Percentiles rank a stretch among this genome's conserved stretches.
Conservation (phyloP, 2,329 filamentous ascomycete species). For the Zopfia rhizophila region DNA sequence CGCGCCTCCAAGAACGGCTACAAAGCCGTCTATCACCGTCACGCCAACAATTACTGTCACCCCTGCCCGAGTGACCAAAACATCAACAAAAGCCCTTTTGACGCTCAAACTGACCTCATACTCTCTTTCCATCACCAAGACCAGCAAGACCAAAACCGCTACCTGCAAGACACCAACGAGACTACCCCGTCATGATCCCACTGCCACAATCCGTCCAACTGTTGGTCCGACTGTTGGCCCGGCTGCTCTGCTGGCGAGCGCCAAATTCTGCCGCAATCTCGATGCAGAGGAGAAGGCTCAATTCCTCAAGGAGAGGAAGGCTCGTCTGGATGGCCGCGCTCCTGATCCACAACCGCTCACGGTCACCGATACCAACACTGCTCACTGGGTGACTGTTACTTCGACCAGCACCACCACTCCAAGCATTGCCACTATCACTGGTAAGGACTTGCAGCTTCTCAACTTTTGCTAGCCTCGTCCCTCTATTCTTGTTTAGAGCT, state of each 20-base stretch:
- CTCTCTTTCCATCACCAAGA: slow-evolving; percentile 23
- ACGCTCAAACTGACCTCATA: slow-evolving; percentile 36
- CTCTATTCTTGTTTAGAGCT: not conserved
- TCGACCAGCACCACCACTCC: slow-evolving; percentile 30
- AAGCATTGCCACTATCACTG: slow-evolving; percentile 27
- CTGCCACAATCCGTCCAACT: slow-evolving; percentile 37
- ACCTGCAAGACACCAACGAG: slow-evolving; percentile 39
- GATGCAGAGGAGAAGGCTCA: slow-evolving; percentile 12
- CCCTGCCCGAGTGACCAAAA: slow-evolving; percentile 34
- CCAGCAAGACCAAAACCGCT: slow-evolving; percentile 43
- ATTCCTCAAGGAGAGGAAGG: slow-evolving; percentile 34
- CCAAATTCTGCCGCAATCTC: slow-evolving; percentile 32
- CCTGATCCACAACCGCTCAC: slow-evolving; percentile 48
- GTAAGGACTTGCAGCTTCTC: too few species aligned
- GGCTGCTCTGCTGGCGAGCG: slow-evolving; percentile 15
- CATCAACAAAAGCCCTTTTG: slow-evolving; percentile 38
- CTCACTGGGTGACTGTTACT: slow-evolving; percentile 36
- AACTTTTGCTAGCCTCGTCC: slow-evolving; percentile 1
- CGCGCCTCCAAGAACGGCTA: slow-evolving; percentile 23
- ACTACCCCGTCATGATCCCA: slow-evolving; percentile 34
- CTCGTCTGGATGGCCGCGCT: slow-evolving; percentile 43
- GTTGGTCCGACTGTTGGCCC: slow-evolving; percentile 27
- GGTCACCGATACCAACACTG: slow-evolving; percentile 43
- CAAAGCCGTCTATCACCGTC: slow-evolving; percentile 30
- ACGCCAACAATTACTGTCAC: slow-evolving; percentile 36